Evolutionary conservation across 495 filamentous ascomycete species (phyloP).

Genomic region (Neurospora sp.): DNA sequence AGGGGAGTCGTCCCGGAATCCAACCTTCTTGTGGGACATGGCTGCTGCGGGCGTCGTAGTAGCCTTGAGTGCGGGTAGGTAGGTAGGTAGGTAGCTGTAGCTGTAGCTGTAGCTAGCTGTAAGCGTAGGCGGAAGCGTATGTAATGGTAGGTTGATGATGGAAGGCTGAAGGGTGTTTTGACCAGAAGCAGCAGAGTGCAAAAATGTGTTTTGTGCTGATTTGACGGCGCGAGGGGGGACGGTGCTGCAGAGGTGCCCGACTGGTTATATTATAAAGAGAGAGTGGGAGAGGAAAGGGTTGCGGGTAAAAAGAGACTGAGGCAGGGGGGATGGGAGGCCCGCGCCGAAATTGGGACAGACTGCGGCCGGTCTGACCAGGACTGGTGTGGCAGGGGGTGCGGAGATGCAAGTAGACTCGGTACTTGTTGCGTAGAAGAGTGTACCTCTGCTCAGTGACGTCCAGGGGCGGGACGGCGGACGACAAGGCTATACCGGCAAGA

Average conservation of each 20-base stretch:
- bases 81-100: neutral
- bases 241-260: conserved; percentile 29
- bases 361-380: conserved; percentile 3
- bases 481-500: conserved; percentile 13
- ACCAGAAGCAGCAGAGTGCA: conserved; percentile 20
- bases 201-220: conserved; percentile 33
- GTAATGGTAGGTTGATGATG: neutral
- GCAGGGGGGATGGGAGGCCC: conserved; percentile 1
- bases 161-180: conserved; percentile 8
- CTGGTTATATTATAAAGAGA: conserved; percentile 19
- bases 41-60: conserved; percentile 2
- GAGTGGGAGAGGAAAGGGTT: conserved; percentile 16
- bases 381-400: neutral
- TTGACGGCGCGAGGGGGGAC: conserved; percentile 19
- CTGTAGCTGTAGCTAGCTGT: conserved; percentile 5
- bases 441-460: conserved; percentile 1
- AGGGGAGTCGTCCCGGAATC: conserved; percentile 23
- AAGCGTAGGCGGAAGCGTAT: conserved; percentile 1
- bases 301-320: conserved; percentile 12
- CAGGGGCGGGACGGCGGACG: conserved; percentile 4
- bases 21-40: conserved; percentile 26
- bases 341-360: conserved; percentile 14
- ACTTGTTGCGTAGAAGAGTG: neutral
- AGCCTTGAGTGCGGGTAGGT: neutral
- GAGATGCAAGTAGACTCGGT: neutral